phyloP scores from a whole-genome alignment of 495 filamentous ascomycete species.

The Neurospora pannonica region DNA sequence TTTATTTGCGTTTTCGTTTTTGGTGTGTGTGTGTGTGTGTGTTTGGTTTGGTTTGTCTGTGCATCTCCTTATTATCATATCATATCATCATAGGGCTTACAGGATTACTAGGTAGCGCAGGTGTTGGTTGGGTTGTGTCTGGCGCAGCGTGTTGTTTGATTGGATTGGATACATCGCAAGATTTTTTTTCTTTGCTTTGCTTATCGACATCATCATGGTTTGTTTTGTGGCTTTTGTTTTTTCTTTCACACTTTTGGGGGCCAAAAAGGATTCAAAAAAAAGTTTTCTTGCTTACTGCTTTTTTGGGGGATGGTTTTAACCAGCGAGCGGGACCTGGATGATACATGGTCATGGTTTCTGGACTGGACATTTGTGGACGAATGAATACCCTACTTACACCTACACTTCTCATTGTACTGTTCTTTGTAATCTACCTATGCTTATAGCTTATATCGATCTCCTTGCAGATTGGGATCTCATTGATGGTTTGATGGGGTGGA shows the following conservation, averaged over 20 bases:
- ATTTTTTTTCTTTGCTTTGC: not conserved
- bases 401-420: not conserved
- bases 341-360: not conserved
- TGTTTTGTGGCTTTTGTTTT: not conserved
- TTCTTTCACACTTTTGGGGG: not conserved
- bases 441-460: not conserved
- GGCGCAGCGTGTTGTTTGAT: not conserved
- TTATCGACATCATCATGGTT: not conserved
- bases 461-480: not conserved
- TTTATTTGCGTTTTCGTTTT: not conserved
- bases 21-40: not conserved
- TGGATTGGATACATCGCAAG: not conserved
- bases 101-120: not conserved
- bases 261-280: not conserved
- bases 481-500: not conserved
- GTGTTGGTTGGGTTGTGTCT: not conserved
- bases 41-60: not conserved
- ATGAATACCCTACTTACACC: not conserved
- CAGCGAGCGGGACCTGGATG: not conserved
- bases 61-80: not conserved
- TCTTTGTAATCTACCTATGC: not conserved
- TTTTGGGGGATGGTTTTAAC: not conserved
- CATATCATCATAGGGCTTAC: not conserved
- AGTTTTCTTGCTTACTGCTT: not conserved
- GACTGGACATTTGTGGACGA: not conserved